Evolutionary conservation across 805 yeast species (phyloP).

Genomic region (Wickerhamiella australiensis): DNA sequence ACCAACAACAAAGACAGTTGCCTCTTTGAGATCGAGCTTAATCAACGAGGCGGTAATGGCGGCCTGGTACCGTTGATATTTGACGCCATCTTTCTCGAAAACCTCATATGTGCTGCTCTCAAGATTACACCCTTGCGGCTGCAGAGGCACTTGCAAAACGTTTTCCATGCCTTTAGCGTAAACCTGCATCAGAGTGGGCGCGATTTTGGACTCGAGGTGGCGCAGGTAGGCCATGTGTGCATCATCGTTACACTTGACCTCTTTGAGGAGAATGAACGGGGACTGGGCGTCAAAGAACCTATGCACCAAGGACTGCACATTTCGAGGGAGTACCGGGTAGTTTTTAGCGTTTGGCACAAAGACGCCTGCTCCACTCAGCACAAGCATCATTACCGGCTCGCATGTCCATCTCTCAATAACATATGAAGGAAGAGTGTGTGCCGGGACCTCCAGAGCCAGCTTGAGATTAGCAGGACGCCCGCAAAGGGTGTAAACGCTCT

Average conservation of each 20-base stretch:
- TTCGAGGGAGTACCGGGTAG: slow-evolving; percentile 53
- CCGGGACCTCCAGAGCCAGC: slow-evolving; percentile 68
- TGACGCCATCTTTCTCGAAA: slow-evolving; percentile 59
- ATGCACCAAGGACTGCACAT: slow-evolving; percentile 40
- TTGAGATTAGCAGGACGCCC: slow-evolving; percentile 45
- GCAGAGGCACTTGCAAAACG: slow-evolving; percentile 48
- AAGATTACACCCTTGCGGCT: slow-evolving; percentile 53
- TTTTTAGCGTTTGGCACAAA: slow-evolving; percentile 49
- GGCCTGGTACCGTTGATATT: slow-evolving; percentile 54
- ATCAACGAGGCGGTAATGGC: slow-evolving; percentile 36
- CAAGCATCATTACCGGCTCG: slow-evolving; percentile 50
- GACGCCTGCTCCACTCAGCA: slow-evolving; percentile 40
- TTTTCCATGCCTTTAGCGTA: slow-evolving; percentile 34
- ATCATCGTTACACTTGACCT: slow-evolving; percentile 26
- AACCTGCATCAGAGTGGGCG: slow-evolving; percentile 26
- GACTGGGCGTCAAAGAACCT: slow-evolving; percentile 35
- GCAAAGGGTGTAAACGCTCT: slow-evolving; percentile 45
- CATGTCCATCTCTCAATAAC: slow-evolving; percentile 52
- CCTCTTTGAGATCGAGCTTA: slow-evolving; percentile 17
- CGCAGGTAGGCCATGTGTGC: slow-evolving; percentile 36
- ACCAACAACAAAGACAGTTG: slow-evolving; percentile 49
- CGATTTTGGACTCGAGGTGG: slow-evolving; percentile 28
- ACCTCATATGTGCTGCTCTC: slow-evolving; percentile 48
- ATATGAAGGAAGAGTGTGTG: slow-evolving; percentile 38
- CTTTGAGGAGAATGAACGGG: slow-evolving; percentile 40